Evolutionary conservation across 495 filamentous ascomycete species (phyloP).

Genomic region (Penicillium coprophilum): DNA sequence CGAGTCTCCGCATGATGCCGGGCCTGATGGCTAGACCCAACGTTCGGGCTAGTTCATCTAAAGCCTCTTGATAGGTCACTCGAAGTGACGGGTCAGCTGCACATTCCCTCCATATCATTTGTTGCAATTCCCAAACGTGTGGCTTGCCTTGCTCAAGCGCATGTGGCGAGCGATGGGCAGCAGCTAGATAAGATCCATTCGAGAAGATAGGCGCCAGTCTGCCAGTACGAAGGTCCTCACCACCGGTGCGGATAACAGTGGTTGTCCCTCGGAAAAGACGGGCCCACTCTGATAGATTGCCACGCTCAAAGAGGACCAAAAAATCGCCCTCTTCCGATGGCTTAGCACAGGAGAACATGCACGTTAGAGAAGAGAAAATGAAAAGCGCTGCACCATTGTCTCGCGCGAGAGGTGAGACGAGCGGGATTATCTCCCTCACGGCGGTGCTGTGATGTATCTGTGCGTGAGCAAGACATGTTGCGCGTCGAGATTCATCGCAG

Average conservation of each 20-base stretch:
- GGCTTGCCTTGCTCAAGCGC: conserved; percentile 14
- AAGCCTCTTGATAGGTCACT: conserved; percentile 11
- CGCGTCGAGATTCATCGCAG: conserved; percentile 21
- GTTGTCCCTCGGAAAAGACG: conserved; percentile 37
- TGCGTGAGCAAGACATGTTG: conserved; percentile 26
- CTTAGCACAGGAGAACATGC: conserved; percentile 25
- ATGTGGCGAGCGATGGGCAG: conserved; percentile 7
- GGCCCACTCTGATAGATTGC: conserved; percentile 44
- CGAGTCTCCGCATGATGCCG: conserved; percentile 10
- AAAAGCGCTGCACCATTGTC: conserved; percentile 38
- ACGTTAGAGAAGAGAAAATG: conserved; percentile 36
- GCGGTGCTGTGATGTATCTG: conserved; percentile 36
- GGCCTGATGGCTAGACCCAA: conserved; percentile 13
- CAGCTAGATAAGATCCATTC: conserved; percentile 3
- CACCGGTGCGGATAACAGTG: conserved; percentile 30
- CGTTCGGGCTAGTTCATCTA: conserved; percentile 14
- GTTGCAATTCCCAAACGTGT: conserved; percentile 17
- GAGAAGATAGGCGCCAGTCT: conserved; percentile 16
- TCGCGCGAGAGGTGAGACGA: conserved; percentile 24
- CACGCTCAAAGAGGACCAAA: conserved; percentile 36
- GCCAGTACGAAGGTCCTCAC: conserved; percentile 10
- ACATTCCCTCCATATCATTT: conserved; percentile 10
- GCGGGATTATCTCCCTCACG: conserved; percentile 26
- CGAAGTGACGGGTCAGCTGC: background rate
- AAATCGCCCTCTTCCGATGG: conserved; percentile 21